Base-by-base conservation (phyloP, 2,329 filamentous ascomycete species). In the Penicillium sp. region DNA sequence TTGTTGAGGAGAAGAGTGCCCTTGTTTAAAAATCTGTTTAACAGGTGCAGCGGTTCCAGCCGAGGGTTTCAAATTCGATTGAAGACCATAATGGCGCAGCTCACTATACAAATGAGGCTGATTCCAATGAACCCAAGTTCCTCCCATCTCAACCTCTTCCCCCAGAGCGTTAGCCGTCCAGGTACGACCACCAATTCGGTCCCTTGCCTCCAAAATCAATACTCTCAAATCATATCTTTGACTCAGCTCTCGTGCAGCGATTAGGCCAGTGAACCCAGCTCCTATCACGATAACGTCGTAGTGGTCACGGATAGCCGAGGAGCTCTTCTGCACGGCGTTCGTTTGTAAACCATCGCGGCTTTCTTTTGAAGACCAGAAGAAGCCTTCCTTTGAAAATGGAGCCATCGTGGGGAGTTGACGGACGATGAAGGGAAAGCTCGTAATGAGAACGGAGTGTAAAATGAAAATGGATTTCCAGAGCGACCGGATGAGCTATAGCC, bases 161-260 rank as follows among this genome's bases (percentile, higher is more conserved):
- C 72, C 71, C 1, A 71, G 18, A n/a, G 62, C 61, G 7, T 66
- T 60, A 0, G 73, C 70, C 0, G 71, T 75, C 75, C 73, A 78
- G 37, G 74, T 76, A 5, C 75, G 69, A 1, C 75, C 75, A 3
- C 75, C 75, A n/a, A 77, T 74, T 3, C 75, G 72, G 51, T 77
- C 74, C 0, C 75, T 69, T 3, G 68, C 76, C 53, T 77, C 74
- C 0, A 77, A 40, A 3, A 75, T 55, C 1, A 76, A 56, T 0
- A 74, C 68, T 7, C 54, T 51, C 6, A 42, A 16, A 2, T 43
- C 8, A 19, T 60, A 33, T 24, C 36, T 21, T 23, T 54, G 48
- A 21, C 58, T 58, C 13, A 71, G 51, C 48, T 73, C 70, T 40
- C 71, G 64, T 9, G 67, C 66, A 11, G 70, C 69, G 24, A 64